A percentile compares a stretch with the other conserved stretches of the same genome.
phyloP scores from a whole-genome alignment of 805 yeast genomes.

The Starmerella floricola region DNA sequence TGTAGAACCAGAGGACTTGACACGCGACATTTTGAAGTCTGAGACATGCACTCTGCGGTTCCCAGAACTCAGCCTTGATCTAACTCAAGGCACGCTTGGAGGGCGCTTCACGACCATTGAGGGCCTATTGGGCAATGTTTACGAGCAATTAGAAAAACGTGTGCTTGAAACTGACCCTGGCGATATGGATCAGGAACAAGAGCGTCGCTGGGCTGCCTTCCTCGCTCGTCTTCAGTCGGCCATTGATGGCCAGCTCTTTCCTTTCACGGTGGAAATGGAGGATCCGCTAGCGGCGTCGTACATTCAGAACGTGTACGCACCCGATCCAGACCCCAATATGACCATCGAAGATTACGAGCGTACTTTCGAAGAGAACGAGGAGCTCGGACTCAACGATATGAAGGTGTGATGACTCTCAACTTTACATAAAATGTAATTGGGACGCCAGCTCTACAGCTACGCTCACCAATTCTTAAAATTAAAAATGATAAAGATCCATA shows the following conservation, averaged over 20 bases:
- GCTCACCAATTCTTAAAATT: too few species aligned
- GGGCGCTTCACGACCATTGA: conserved; percentile 96
- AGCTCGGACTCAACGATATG: conserved; percentile 56
- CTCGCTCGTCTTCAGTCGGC: conserved; percentile 66
- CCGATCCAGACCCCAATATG: conserved; percentile 97
- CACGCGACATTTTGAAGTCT: conserved; percentile 86
- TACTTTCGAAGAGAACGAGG: conserved; percentile 80
- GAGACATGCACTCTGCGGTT: conserved; percentile 79
- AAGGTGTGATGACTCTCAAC: conserved; percentile 22
- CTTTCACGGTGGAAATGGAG: conserved; percentile 73
- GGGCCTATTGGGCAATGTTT: conserved; percentile 79
- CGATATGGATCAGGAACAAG: conserved; percentile 72
- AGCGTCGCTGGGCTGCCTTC: conserved; percentile 71
- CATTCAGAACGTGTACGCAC: conserved; percentile 97
- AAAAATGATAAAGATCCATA: too few species aligned
- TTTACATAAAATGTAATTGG: too few species aligned
- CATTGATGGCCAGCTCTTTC: conserved; percentile 58
- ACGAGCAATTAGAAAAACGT: conserved; percentile 75
- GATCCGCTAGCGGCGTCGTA: conserved; percentile 94
- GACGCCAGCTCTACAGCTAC: too few species aligned
- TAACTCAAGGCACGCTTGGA: conserved; percentile 93
- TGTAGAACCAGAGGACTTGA: conserved; percentile 82
- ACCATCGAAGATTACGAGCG: conserved; percentile 79
- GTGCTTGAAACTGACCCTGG: conserved; percentile 81
- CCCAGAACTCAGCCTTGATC: conserved; percentile 82